Evolutionary conservation across 2,329 filamentous ascomycete species (phyloP), one percentile per base, ranked within the genome.

Genomic region (Phaeoacremonium minimum): DNA sequence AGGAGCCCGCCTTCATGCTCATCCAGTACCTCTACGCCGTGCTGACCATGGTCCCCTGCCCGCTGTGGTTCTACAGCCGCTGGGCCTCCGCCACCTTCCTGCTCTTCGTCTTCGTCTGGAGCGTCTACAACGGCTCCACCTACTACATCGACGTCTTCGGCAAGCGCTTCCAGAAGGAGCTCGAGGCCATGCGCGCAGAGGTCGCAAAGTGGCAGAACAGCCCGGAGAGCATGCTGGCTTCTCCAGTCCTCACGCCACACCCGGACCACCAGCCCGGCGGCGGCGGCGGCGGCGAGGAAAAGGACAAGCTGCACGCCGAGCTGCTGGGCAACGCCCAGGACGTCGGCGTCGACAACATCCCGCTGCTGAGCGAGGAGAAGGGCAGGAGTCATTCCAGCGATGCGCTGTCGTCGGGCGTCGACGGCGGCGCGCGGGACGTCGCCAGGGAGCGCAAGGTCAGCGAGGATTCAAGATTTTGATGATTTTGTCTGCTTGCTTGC

Each of bases 91-190:
- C 83, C 3, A 47, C 59, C 0, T 98, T 96, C 63, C 70, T 98
- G 31, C 70, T 83, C 37, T 65, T 77, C 3, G 81, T 98, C n/a
- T 97, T 98, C 55, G 73, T 80, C 30, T 96, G 90, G 89, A 94
- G 87, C 49, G 85, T 96, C 38, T 94, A 96, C 67, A 98, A 98
- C 50, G 93, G 93, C 19, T 88, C 93, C 14, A 97, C 90, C 1
- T 98, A 86, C 61, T 98, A 98, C 63, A 97, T 98, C 53, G 93
- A 98, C 51, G 87, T 97, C 2, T 98, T 97, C 57, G 93, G 94
- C 36, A 95, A 87, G 52, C 80, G 90, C 3, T 97, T 98, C 71
- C 88, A 98, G 68, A 95, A 91, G 56, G 93, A 98, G 60, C 72
- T 98, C 11, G 90, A 98, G 57, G 76, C 83, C 35, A 76, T 98